Conservation (phyloP, 495 filamentous ascomycete species). For the Mycothermus thermophilus region DNA sequence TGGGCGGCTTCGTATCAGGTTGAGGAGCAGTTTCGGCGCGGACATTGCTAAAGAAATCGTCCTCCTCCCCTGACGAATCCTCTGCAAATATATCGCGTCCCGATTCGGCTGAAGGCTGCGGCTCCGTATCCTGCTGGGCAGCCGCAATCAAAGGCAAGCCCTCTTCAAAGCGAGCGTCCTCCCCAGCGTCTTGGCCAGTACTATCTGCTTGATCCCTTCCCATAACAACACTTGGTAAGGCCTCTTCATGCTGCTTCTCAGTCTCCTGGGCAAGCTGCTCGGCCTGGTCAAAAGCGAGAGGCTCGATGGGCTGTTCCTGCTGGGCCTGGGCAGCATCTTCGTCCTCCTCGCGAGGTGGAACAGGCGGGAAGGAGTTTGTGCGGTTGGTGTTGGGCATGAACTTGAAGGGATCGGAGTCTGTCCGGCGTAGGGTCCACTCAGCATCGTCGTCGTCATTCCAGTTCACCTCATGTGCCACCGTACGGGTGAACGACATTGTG, state of each 20-base stretch:
- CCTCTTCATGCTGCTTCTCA: too few relatives aligned
- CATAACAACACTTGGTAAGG: too few relatives aligned
- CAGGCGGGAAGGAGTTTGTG: constrained; percentile 49
- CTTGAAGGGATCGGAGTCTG: constrained; percentile 41
- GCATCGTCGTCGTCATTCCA: constrained; percentile 40
- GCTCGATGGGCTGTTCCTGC: constrained; percentile 9
- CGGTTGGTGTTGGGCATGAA: constrained; percentile 39
- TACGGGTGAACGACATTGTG: constrained; percentile 39
- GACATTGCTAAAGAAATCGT: constrained; percentile 40
- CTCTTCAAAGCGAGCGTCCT: constrained; percentile 44
- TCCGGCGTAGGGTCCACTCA: constrained; percentile 36
- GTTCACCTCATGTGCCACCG: constrained; percentile 37
- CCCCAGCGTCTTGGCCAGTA: constrained; percentile 19
- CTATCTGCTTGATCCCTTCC: too few relatives aligned
- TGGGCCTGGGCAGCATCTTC: too few relatives aligned
- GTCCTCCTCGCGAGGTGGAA: constrained; percentile 31
- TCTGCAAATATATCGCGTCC: constrained; percentile 25
- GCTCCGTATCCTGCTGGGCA: background rate
- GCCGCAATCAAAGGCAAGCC: constrained; percentile 41
- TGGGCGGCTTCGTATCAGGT: constrained; percentile 10
- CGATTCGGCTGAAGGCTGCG: constrained; percentile 2
- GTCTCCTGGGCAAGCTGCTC: constrained; percentile 15
- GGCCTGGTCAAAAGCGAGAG: constrained; percentile 9
- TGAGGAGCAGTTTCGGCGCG: constrained; percentile 8
- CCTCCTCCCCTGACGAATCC: constrained; percentile 24